Percentiles rank a stretch among this genome's conserved stretches.
Conservation (phyloP, 2,329 filamentous ascomycete genomes). For the Neonectria punicea region DNA sequence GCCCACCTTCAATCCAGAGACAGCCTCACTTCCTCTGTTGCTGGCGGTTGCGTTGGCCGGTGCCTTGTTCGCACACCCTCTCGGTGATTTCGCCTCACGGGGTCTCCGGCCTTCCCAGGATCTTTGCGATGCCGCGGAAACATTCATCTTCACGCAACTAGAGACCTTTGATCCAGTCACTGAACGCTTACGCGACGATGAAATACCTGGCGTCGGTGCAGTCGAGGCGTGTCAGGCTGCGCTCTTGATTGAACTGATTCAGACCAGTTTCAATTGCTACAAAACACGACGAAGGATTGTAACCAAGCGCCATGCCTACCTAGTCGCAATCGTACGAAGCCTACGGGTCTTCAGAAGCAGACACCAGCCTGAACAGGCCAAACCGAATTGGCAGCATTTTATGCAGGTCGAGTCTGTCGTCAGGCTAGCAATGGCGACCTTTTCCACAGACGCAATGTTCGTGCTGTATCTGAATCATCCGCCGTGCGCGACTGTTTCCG, state of each 20-base stretch:
- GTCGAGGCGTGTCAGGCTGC: slow-evolving; percentile 30
- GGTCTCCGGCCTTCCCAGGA: background rate
- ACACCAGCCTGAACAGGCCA: background rate
- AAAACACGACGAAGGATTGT: slow-evolving; percentile 22
- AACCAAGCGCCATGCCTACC: slow-evolving; percentile 7
- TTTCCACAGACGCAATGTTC: slow-evolving; percentile 19
- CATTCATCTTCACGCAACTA: slow-evolving; percentile 23
- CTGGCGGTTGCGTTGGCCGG: slow-evolving; percentile 16
- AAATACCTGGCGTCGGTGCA: background rate
- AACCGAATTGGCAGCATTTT: slow-evolving; percentile 18
- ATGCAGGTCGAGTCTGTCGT: slow-evolving; percentile 23
- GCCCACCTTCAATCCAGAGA: slow-evolving; percentile 31
- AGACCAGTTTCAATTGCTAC: slow-evolving; percentile 14
- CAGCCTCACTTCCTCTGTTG: slow-evolving; percentile 15
- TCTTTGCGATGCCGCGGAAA: slow-evolving; percentile 25
- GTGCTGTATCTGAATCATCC: slow-evolving; percentile 27
- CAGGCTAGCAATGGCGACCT: slow-evolving; percentile 22
- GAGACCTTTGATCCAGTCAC: background rate
- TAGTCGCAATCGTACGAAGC: slow-evolving; percentile 17
- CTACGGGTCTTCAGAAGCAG: slow-evolving; percentile 3
- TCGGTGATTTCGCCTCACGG: background rate
- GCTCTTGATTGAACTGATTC: slow-evolving; percentile 12
- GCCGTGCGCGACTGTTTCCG: slow-evolving; percentile 14
- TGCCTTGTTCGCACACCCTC: slow-evolving; percentile 9
- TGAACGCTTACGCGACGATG: too few species aligned